Percentiles rank a stretch among this genome's conserved stretches.
phyloP scores from a whole-genome alignment of 768 basidiomycete species.

The Mycena galericulata region DNA sequence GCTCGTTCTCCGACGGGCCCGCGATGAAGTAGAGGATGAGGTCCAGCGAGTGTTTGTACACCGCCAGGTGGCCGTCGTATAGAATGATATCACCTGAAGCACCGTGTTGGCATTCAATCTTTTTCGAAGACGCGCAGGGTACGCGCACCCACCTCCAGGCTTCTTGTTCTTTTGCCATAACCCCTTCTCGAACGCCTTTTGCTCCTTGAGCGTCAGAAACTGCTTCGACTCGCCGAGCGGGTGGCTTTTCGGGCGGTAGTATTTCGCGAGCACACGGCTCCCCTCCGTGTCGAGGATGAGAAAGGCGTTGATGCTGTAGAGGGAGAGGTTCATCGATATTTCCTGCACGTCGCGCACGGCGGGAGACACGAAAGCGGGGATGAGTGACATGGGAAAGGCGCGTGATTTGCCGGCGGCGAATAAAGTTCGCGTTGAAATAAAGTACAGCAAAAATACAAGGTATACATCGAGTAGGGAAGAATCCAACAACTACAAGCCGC shows the following conservation, averaged over 20 bases:
- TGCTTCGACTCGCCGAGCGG: constrained; percentile 72
- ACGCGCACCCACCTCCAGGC: constrained; percentile 79
- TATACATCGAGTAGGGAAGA: too few relatives aligned
- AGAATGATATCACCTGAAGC: constrained; percentile 98
- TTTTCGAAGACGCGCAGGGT: too few relatives aligned
- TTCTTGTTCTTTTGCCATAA: constrained; percentile 97
- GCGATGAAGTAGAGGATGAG: constrained; percentile 95
- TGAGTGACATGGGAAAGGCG: not conserved
- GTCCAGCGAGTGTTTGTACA: constrained; percentile 96
- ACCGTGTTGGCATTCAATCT: constrained; percentile 21
- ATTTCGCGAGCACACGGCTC: constrained; percentile 94
- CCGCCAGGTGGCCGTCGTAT: constrained; percentile 89
- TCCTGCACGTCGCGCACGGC: constrained; percentile 8
- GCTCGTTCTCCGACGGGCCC: constrained; percentile 90
- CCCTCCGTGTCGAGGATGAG: constrained; percentile 96
- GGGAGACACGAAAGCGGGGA: not conserved
- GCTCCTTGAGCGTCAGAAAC: constrained; percentile 85
- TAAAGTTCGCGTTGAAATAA: too few relatives aligned
- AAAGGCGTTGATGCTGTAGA: constrained; percentile 90
- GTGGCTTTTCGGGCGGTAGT: constrained; percentile 84
- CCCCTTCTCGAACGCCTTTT: constrained; percentile 95
- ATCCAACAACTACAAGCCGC: too few relatives aligned
- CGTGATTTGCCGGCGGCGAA: constrained; percentile 13
- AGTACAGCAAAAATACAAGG: too few relatives aligned
- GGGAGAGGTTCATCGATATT: constrained; percentile 83